Base-by-base conservation (phyloP, 2,329 filamentous ascomycete genomes). In the Phaeoacremonium minimum region DNA sequence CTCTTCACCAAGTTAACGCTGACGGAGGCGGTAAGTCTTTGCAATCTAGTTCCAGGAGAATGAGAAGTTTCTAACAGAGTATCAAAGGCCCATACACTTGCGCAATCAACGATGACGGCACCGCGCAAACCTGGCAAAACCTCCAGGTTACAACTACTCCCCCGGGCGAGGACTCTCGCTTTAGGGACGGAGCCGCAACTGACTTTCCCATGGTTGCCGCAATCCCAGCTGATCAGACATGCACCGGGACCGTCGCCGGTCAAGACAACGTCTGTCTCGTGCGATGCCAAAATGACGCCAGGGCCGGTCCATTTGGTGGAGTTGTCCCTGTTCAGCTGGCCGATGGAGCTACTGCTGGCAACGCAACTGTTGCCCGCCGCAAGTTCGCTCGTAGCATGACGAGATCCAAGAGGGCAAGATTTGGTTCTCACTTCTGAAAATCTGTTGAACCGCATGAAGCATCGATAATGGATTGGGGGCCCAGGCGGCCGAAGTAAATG, bases 1-100 rank as follows among this genome's bases (percentile, higher is more conserved):
- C 77, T 2, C 63, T 83, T 8, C 80, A 83, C 60, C 79, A 83
- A 55, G 77, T 84, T 54, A 84, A 83, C 58, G 67, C 66, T 26
- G 80, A 85, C 46, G 80, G 80, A 40, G 80, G 75, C 41, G 80
- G n/a, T n/a, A n/a, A n/a, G n/a, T n/a, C n/a, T n/a, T n/a, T n/a
- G n/a, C n/a, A n/a, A n/a, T n/a, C n/a, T n/a, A n/a, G n/a, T n/a
- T n/a, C n/a, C n/a, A n/a, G n/a, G n/a, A n/a, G n/a, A n/a, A n/a
- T n/a, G n/a, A n/a, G n/a, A n/a, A n/a, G n/a, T n/a, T n/a, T n/a
- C n/a, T n/a, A n/a, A n/a, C n/a, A n/a, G n/a, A n/a, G n/a, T n/a
- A n/a, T n/a, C n/a, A n/a, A n/a, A n/a, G n/a, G 80, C 15, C 78
- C 79, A 3, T 83, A 80, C 58, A 72, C 64, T 6, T 82, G 78